Evolutionary conservation across 2,329 filamentous ascomycete genomes (phyloP).

Genomic region (Xylaria hypoxylon): DNA sequence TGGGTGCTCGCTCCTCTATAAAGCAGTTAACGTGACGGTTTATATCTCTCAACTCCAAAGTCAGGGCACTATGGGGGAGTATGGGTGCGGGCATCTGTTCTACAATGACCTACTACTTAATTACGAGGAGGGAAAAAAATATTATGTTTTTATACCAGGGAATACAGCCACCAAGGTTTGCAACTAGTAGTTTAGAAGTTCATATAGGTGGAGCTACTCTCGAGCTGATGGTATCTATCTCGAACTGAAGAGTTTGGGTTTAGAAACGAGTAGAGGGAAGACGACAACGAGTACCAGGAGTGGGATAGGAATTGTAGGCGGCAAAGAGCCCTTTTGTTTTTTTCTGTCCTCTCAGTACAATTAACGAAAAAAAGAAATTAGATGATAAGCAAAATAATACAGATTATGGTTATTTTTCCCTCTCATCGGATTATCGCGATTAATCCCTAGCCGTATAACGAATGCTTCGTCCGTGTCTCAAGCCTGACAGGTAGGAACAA

Average conservation of each 20-base stretch:
- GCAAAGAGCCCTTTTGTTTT: constrained; percentile 10
- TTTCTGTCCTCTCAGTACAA: background rate
- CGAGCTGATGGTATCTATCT: constrained; percentile 14
- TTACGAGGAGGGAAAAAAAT: background rate
- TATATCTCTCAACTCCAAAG: background rate
- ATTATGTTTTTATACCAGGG: background rate
- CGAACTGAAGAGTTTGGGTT: constrained; percentile 14
- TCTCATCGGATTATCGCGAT: background rate
- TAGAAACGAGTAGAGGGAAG: constrained; percentile 7
- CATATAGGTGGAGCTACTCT: background rate
- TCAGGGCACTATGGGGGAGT: background rate
- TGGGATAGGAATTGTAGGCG: constrained; percentile 14
- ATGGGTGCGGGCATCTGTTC: constrained; percentile 6
- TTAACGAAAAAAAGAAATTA: constrained; percentile 26
- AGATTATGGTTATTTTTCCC: background rate
- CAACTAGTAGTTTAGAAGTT: constrained; percentile 4
- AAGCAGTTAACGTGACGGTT: background rate
- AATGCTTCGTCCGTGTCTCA: background rate
- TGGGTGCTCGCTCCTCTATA: background rate
- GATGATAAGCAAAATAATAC: constrained; percentile 24
- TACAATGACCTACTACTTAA: constrained; percentile 2
- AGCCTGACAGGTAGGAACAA: background rate
- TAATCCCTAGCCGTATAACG: background rate
- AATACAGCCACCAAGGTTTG: constrained; percentile 4
- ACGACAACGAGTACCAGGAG: constrained; percentile 1